Conservation (phyloP, 2,329 filamentous ascomycete genomes). For the Nigrograna mackinnonii region DNA sequence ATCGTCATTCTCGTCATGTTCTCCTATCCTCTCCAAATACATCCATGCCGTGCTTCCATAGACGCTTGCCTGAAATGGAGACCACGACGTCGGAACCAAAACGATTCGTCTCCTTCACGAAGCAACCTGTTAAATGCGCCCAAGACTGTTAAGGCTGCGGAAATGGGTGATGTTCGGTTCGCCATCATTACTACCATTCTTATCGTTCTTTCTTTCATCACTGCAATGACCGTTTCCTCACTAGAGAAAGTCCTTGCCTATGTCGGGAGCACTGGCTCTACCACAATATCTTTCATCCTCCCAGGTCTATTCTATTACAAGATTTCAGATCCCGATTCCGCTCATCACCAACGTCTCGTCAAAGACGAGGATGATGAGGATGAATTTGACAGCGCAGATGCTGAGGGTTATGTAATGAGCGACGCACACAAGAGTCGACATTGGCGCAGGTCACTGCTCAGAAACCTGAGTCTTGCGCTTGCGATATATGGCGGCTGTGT, state of each 20-base stretch:
- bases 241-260: constrained; percentile 92
- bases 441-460: constrained; percentile 66
- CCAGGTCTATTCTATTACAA: constrained; percentile 98
- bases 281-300: constrained; percentile 94
- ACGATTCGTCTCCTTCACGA: constrained; percentile 44
- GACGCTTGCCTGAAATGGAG: constrained; percentile 95
- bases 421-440: constrained; percentile 60
- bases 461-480: constrained; percentile 74
- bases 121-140: constrained; percentile 44
- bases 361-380: constrained; percentile 91
- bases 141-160: constrained; percentile 36
- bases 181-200: constrained; percentile 86
- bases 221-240: constrained; percentile 87
- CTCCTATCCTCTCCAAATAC: constrained; percentile 92
- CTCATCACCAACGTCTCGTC: constrained; percentile 80
- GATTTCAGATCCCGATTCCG: constrained; percentile 86
- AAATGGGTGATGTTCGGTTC: constrained; percentile 86
- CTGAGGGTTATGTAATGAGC: constrained; percentile 46
- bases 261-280: constrained; percentile 91
- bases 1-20: constrained; percentile 97
- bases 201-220: constrained; percentile 81
- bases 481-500: constrained; percentile 83
- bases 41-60: constrained; percentile 92
- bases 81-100: constrained; percentile 52
- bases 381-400: constrained; percentile 61